phyloP scores from a whole-genome alignment of 768 basidiomycete species.

The Suillus discolor region DNA sequence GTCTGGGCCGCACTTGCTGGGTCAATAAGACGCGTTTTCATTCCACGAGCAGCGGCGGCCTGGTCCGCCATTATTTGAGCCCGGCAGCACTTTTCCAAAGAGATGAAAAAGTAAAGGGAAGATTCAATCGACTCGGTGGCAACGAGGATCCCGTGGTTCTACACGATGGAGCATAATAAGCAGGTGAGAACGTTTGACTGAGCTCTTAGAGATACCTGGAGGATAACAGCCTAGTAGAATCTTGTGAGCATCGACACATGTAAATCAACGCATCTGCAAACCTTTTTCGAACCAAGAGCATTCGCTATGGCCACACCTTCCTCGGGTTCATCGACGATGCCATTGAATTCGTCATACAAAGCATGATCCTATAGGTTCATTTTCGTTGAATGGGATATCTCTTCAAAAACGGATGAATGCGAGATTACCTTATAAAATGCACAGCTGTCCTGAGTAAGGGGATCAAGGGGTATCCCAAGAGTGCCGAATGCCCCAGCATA shows the following conservation, averaged over 20 bases:
- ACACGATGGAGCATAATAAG: background rate
- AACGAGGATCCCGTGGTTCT: slow-evolving; percentile 33
- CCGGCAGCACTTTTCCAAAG: slow-evolving; percentile 32
- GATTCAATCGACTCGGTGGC: slow-evolving; percentile 26
- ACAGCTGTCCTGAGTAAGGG: slow-evolving; percentile 37
- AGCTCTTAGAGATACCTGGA: slow-evolving; percentile 16
- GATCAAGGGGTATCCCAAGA: slow-evolving; percentile 32
- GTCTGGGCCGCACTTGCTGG: slow-evolving; percentile 28
- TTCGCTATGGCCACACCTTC: slow-evolving; percentile 37
- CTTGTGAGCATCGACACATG: background rate
- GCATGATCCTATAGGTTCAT: slow-evolving; percentile 24
- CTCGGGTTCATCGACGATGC: slow-evolving; percentile 36
- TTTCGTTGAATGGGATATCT: background rate
- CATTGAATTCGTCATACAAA: slow-evolving; percentile 35
- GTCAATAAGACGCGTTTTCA: slow-evolving; percentile 5
- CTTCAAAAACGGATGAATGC: background rate
- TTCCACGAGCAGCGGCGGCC: slow-evolving; percentile 25
- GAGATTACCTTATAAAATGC: slow-evolving; percentile 32
- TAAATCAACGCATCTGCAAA: background rate
- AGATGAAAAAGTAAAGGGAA: slow-evolving; percentile 25
- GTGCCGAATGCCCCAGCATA: slow-evolving; percentile 42
- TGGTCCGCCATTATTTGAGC: slow-evolving; percentile 33
- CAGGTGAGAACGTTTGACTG: background rate
- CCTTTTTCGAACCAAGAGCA: slow-evolving; percentile 29
- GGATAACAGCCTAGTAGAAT: slow-evolving; percentile 21